Conservation (phyloP, 371 early-diverging fungal genomes). For the Mycotypha africana region DNA sequence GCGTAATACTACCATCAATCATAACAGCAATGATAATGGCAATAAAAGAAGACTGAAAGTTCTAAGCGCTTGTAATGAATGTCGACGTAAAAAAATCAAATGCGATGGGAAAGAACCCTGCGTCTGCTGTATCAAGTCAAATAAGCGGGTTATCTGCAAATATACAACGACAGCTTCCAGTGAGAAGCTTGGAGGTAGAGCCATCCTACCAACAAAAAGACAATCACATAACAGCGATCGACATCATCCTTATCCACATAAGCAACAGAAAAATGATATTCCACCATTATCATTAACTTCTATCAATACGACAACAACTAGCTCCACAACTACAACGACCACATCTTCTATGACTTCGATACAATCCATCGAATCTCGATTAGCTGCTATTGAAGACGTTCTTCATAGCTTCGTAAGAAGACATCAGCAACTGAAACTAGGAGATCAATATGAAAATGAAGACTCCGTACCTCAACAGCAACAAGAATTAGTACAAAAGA, state of each 20-base stretch:
- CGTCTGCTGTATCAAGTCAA: slow-evolving; percentile 21
- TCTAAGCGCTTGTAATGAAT: slow-evolving; percentile 25
- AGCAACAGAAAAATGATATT: background rate
- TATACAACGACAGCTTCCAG: background rate
- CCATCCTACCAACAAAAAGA: background rate
- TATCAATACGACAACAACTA: background rate
- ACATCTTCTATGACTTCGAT: background rate
- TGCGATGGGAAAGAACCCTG: slow-evolving; percentile 31
- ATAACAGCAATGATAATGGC: no score
- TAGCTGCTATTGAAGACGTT: background rate
- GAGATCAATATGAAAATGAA: background rate
- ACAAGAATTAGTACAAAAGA: background rate
- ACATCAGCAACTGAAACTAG: background rate
- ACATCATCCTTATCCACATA: background rate
- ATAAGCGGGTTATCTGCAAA: background rate
- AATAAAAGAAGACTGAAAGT: slow-evolving; percentile 37
- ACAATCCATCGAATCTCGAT: background rate
- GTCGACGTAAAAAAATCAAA: slow-evolving; percentile 18
- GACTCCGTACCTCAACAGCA: background rate
- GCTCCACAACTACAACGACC: background rate
- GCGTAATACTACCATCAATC: no score
- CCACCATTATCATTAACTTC: background rate
- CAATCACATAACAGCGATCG: background rate
- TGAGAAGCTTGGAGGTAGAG: background rate
- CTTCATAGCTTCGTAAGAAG: no score